Evolutionary conservation across 495 filamentous ascomycete genomes (phyloP), one percentile per base, ranked within the genome.

Genomic region (Penicillium parvum): DNA sequence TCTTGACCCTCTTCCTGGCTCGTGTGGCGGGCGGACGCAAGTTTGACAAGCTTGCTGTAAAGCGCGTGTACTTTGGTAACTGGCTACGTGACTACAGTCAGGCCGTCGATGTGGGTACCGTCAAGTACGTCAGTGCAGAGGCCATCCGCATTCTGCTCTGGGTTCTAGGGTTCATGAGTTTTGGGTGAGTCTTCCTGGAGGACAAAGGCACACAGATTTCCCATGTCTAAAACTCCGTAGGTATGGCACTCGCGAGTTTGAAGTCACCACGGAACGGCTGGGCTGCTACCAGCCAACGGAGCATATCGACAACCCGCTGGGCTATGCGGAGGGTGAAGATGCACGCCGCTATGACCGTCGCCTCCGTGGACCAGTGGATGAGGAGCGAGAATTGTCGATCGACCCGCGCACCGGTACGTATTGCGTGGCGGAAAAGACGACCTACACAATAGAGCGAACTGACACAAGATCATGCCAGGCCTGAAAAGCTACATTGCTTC

Each of bases 401-500:
- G 84, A 96, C 53, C 68, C 68, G 2, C 70, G 80, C 45, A 88
- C 83, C n/a, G 69, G 65, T 67, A 40, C 29, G 49, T 40, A 27
- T 15, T 27, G 9, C n/a, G 10, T 6, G 11, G 11, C 23, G 11
- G 23, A 27, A 27, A 6, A 6, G 6, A 5, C 11, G 6, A 27
- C 23, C 23, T 27, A 11, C 23, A 27, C 7, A 16, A 45, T 43
- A 2, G 4, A 28, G 27, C 42, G 50, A 36, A 46, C 25, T 8
- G 5, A n/a, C 20, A 10, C n/a, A 14, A n/a, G n/a, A n/a, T 46
- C 16, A 40, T 57, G n/a, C 60, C 49, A 57, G 88, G 89, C 29
- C 69, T 95, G 64, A 96, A 96, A 66, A 87, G 84, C 52, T 95
- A 95, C 55, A 95, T 95, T 60, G 87, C 90, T 16, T 86, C 86